Percentiles rank a stretch among this genome's conserved stretches.
These are phyloP conservation scores for Metschnikowia santaceciliae DNA, from an alignment of 805 yeast genomes.

Conservation along the genomic window DNA sequence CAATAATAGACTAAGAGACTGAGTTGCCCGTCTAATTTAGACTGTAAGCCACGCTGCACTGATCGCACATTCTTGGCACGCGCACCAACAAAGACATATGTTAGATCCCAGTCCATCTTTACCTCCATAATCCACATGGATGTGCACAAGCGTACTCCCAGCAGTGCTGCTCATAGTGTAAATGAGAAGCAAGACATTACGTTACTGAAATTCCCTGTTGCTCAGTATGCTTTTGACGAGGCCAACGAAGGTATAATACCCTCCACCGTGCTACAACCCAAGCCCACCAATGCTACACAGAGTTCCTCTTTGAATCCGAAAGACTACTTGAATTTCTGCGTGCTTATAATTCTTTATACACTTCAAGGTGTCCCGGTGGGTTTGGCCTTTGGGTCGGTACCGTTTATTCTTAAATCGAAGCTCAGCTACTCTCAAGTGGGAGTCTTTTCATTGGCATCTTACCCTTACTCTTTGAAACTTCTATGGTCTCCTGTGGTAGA, in stretches of 20 bases:
- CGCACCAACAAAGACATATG: neutral
- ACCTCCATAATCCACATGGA: conserved; percentile 8
- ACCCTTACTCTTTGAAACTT: conserved; percentile 89
- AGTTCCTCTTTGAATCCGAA: conserved; percentile 6
- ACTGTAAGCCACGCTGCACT: neutral
- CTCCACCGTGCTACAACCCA: conserved; percentile 11
- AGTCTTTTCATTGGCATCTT: conserved; percentile 83
- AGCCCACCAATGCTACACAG: neutral
- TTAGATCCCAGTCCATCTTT: neutral
- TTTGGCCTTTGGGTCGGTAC: conserved; percentile 89
- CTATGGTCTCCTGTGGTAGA: conserved; percentile 97
- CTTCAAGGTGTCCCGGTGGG: conserved; percentile 98
- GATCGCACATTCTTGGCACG: neutral
- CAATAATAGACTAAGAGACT: too few relatives aligned
- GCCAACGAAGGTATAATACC: conserved; percentile 39
- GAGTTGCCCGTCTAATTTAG: too few relatives aligned
- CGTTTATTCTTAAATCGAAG: conserved; percentile 80
- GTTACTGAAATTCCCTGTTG: conserved; percentile 2
- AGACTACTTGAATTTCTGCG: conserved; percentile 41
- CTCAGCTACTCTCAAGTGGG: conserved; percentile 88
- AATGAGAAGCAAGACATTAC: conserved; percentile 7
- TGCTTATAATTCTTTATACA: conserved; percentile 70
- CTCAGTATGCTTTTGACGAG: conserved; percentile 25
- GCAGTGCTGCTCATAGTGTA: neutral
- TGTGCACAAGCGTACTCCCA: conserved; percentile 13